Conservation (phyloP, 805 yeast genomes). For the Pichia gijzeniarum region DNA sequence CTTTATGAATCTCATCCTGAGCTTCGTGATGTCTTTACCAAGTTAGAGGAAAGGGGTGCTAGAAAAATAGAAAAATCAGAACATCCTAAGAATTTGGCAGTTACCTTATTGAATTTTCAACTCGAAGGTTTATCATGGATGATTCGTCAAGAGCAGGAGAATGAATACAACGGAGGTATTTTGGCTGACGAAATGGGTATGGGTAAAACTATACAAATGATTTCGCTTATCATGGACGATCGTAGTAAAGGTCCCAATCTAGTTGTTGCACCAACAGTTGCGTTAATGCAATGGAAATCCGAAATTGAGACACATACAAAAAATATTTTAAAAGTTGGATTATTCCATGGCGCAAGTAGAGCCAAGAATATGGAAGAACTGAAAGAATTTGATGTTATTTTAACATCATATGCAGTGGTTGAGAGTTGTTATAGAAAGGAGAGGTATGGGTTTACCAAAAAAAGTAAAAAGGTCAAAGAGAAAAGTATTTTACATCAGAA, state of each 20-base stretch:
- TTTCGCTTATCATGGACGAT: constrained; percentile 76
- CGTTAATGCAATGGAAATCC: constrained; percentile 94
- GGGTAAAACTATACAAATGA: constrained; percentile 98
- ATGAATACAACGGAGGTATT: constrained; percentile 80
- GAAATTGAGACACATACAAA: constrained; percentile 85
- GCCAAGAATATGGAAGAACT: constrained; percentile 52
- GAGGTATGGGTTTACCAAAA: constrained; percentile 73
- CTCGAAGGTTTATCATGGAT: constrained; percentile 92
- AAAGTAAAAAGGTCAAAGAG: constrained; percentile 65
- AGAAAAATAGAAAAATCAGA: constrained; percentile 49
- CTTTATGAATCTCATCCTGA: constrained; percentile 76
- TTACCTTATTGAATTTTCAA: constrained; percentile 81
- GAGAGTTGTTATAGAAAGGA: constrained; percentile 85
- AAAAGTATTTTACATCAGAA: constrained; percentile 67
- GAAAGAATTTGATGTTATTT: constrained; percentile 62
- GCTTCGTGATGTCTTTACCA: constrained; percentile 63
- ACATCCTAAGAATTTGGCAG: constrained; percentile 76
- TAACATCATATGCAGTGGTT: constrained; percentile 88
- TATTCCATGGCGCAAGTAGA: constrained; percentile 85
- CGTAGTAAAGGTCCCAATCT: constrained; percentile 62
- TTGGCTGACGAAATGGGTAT: constrained; percentile 99
- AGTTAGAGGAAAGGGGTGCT: constrained; percentile 41
- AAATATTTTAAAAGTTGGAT: constrained; percentile 56
- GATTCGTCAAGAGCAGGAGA: constrained; percentile 73
- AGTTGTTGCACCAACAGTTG: constrained; percentile 98